phyloP scores from a whole-genome alignment of 2,329 filamentous ascomycete genomes.

The Colletotrichum somersetense region DNA sequence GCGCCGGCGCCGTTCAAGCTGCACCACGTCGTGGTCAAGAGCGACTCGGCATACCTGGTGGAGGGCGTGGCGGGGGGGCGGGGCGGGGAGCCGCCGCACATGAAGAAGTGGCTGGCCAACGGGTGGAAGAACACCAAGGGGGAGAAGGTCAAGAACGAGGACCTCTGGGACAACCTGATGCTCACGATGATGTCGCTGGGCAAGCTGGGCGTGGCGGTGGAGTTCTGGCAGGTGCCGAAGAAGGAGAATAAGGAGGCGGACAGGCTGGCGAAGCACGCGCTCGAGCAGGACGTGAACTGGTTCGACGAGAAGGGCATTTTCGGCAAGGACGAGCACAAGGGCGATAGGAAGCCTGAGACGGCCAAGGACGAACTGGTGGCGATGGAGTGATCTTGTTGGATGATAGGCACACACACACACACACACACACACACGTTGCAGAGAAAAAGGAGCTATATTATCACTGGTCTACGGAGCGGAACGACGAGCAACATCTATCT shows the following conservation, averaged over 20 bases:
- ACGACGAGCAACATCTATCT: too few species aligned
- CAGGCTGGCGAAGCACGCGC: constrained; percentile 29
- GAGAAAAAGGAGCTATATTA: neutral
- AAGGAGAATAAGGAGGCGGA: constrained; percentile 42
- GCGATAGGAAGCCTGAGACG: neutral
- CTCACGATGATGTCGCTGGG: constrained; percentile 16
- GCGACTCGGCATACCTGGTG: constrained; percentile 19
- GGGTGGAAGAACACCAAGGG: constrained; percentile 14
- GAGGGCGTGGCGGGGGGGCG: constrained; percentile 4
- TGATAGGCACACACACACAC: neutral
- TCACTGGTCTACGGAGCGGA: neutral
- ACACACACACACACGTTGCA: neutral
- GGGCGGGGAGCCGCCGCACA: constrained; percentile 1
- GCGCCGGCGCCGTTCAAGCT: constrained; percentile 10
- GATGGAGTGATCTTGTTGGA: constrained; percentile 6
- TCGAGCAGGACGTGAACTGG: constrained; percentile 14
- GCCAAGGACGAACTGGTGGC: constrained; percentile 6
- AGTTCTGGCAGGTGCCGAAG: constrained; percentile 43
- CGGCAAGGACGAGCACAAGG: constrained; percentile 5
- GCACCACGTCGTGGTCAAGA: constrained; percentile 15
- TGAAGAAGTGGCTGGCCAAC: constrained; percentile 22
- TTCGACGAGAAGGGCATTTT: constrained; percentile 19
- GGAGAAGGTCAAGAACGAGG: constrained; percentile 20
- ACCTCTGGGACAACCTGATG: constrained; percentile 17
- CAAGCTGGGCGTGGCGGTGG: constrained; percentile 27